phyloP scores from a whole-genome alignment of 2,329 filamentous ascomycete species.

The Alternaria triticina region DNA sequence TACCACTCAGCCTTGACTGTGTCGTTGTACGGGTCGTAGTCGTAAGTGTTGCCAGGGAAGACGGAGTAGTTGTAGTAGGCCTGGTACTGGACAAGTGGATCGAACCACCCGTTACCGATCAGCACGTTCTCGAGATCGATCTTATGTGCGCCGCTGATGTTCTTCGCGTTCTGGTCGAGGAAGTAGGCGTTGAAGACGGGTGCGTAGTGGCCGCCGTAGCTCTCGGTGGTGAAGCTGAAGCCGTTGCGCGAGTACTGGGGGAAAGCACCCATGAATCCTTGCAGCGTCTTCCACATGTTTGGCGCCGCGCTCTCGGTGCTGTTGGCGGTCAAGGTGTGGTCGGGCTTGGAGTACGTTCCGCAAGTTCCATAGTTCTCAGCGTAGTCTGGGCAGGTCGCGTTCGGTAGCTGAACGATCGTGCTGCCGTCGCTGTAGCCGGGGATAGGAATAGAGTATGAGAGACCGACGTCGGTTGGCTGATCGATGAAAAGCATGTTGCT shows the following conservation, averaged over 20 bases:
- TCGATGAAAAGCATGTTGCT: conserved; percentile 75
- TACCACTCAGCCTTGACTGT: conserved; percentile 59
- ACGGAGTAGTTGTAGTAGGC: conserved; percentile 66
- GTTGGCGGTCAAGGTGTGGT: conserved; percentile 60
- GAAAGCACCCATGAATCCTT: conserved; percentile 69
- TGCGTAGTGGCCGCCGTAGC: conserved; percentile 65
- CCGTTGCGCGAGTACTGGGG: conserved; percentile 54
- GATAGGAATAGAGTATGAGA: conserved; percentile 60
- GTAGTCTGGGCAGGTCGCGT: conserved; percentile 59
- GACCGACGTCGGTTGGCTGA: conserved; percentile 66
- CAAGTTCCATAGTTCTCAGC: conserved; percentile 53
- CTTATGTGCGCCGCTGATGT: conserved; percentile 53
- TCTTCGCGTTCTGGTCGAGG: conserved; percentile 53
- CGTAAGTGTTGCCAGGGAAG: conserved; percentile 64
- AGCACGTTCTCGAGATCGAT: conserved; percentile 59
- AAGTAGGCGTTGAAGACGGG: conserved; percentile 62
- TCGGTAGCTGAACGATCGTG: conserved; percentile 54
- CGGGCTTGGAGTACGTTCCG: conserved; percentile 63
- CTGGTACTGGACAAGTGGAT: conserved; percentile 62
- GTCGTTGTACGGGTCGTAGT: conserved; percentile 60
- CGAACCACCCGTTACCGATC: conserved; percentile 67
- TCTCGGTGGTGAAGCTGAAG: conserved; percentile 64
- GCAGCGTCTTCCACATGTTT: conserved; percentile 66
- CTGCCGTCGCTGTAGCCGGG: conserved; percentile 48
- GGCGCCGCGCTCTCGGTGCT: conserved; percentile 61